Evolutionary conservation across 179 eudicot genomes (phyloP).

Genomic region (Spergularia azorica): DNA sequence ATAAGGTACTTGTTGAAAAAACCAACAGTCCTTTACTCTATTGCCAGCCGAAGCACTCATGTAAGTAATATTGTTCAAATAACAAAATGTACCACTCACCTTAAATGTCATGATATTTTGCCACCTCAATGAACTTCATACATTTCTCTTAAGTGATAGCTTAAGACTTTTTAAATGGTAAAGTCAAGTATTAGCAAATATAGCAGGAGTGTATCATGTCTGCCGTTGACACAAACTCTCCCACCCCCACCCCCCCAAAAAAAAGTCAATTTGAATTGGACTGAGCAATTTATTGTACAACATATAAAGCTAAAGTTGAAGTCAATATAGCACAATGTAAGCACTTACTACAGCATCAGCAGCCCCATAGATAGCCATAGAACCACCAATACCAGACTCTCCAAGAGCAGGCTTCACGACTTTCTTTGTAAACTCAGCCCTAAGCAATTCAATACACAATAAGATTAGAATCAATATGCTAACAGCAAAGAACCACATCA

Average conservation of each 20-base stretch:
- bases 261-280: too few relatives aligned
- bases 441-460: conserved; percentile 25
- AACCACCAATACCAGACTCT: conserved; percentile 91
- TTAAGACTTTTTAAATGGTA: neutral
- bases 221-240: too few relatives aligned
- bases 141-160: neutral
- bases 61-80: neutral
- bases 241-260: too few relatives aligned
- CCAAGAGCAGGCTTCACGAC: conserved; percentile 86
- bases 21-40: too few relatives aligned
- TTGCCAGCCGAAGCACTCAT: too few relatives aligned
- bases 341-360: conserved; percentile 87
- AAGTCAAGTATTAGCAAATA: too few relatives aligned
- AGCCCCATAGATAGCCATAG: conserved; percentile 92
- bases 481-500: neutral
- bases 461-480: conserved; percentile 2
- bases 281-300: neutral
- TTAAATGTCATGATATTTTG: neutral
- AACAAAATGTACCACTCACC: neutral
- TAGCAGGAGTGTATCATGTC: too few relatives aligned
- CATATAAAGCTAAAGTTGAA: neutral
- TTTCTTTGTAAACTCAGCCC: conserved; percentile 89
- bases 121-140: neutral
- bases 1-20: too few relatives aligned
- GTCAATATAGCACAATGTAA: conserved; percentile 11